phyloP scores from a whole-genome alignment of 257 asterid species.

The Gynochthodes officinalis region DNA sequence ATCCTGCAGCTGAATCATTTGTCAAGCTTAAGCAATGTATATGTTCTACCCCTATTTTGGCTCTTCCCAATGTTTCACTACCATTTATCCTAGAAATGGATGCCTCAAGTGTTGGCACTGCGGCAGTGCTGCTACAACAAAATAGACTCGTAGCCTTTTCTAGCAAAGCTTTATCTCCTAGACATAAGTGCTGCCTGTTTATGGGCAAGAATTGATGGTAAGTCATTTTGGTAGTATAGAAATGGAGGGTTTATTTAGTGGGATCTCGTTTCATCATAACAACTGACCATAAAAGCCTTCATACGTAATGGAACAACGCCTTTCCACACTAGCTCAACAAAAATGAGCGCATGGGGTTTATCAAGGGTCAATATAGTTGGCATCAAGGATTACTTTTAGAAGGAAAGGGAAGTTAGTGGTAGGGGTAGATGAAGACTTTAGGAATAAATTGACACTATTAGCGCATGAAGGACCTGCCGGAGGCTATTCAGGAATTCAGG shows the following conservation, averaged over 20 bases:
- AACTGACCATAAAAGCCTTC: neutral
- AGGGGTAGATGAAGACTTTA: no score
- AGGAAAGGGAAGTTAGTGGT: no score
- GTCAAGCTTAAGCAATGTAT: neutral
- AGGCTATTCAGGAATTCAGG: neutral
- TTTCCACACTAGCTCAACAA: no score
- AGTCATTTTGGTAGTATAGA: neutral
- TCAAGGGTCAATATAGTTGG: no score
- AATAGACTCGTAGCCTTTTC: neutral
- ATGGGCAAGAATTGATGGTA: neutral
- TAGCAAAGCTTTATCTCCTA: neutral
- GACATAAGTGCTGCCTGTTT: neutral
- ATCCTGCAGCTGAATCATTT: neutral
- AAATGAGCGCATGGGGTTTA: no score
- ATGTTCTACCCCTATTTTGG: neutral
- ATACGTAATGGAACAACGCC: neutral
- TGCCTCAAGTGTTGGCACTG: neutral
- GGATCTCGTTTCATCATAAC: neutral
- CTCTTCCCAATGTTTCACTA: neutral
- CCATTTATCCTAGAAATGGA: neutral
- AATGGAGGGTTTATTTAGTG: neutral
- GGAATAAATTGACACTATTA: neutral
- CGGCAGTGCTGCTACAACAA: neutral
- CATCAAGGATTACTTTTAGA: no score
- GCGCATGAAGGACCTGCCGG: neutral